These are phyloP conservation scores for Fusarium anguioides DNA, from an alignment of 2,329 filamentous ascomycete species.

Conservation along the genomic window DNA sequence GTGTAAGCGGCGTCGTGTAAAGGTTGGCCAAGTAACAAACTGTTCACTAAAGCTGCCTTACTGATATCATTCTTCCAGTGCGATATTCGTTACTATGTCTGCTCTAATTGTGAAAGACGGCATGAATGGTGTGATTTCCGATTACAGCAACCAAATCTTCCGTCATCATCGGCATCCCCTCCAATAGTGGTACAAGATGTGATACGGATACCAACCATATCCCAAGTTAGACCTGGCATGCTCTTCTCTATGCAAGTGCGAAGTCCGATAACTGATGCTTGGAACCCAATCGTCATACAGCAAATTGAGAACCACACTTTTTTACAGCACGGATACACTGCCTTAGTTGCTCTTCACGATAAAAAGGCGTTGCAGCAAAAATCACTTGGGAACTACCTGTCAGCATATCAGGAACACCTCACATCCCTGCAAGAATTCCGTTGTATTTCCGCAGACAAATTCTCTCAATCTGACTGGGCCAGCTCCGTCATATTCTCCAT, in stretches of 20 bases:
- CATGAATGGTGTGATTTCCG: neutral
- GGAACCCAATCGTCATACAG: neutral
- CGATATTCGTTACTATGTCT: neutral
- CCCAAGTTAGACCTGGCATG: neutral
- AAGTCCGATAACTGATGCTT: neutral
- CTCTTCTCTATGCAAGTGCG: neutral
- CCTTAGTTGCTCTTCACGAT: neutral
- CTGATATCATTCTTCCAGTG: neutral
- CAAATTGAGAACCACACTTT: neutral
- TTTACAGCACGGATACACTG: neutral
- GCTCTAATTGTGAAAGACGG: neutral
- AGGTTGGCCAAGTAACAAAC: neutral
- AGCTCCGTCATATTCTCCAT: neutral
- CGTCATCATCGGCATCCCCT: neutral
- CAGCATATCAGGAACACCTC: neutral
- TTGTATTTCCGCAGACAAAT: neutral
- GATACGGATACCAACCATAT: neutral
- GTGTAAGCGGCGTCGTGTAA: neutral
- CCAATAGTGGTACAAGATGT: neutral
- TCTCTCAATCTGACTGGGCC: neutral
- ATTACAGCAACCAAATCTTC: neutral
- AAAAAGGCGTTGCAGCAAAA: neutral
- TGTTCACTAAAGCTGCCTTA: neutral
- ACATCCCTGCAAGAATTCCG: neutral
- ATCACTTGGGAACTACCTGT: neutral